These are phyloP conservation scores for Citeromyces hawaiiensis DNA, from an alignment of 1,139 yeast genomes.

Conservation along the genomic window DNA sequence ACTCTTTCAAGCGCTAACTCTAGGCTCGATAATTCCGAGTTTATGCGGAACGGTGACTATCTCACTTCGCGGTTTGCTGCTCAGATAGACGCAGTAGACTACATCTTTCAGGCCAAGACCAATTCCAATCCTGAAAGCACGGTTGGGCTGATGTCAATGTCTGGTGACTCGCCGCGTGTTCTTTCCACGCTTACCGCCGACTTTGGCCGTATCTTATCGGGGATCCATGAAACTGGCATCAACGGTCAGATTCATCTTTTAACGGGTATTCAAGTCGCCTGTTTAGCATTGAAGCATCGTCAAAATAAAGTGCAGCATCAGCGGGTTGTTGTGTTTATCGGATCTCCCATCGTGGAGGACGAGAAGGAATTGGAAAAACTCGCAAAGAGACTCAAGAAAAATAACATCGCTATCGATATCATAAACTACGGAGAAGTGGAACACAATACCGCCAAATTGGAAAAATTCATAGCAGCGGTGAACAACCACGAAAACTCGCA, in stretches of 20 bases:
- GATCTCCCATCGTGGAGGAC: constrained; percentile 66
- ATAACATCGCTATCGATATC: constrained; percentile 80
- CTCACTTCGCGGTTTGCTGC: constrained; percentile 85
- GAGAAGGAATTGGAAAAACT: constrained; percentile 67
- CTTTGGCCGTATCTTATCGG: constrained; percentile 79
- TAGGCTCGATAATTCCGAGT: constrained; percentile 85
- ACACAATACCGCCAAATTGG: constrained; percentile 65
- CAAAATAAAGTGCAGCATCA: constrained; percentile 89
- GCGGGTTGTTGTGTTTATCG: constrained; percentile 81
- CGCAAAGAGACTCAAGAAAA: constrained; percentile 90
- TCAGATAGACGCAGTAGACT: constrained; percentile 84
- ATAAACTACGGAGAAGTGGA: constrained; percentile 88
- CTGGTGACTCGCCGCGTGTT: constrained; percentile 78
- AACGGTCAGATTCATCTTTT: constrained; percentile 57
- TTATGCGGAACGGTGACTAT: constrained; percentile 91
- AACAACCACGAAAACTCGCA: constrained; percentile 72
- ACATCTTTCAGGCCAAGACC: constrained; percentile 75
- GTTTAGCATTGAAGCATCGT: constrained; percentile 89
- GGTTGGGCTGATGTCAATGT: constrained; percentile 81
- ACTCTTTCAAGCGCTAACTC: not conserved
- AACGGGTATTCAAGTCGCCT: constrained; percentile 93
- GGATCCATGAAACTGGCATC: constrained; percentile 72
- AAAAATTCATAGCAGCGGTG: constrained; percentile 66
- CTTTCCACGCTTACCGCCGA: constrained; percentile 81
- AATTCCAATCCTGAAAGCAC: constrained; percentile 89